Percentiles rank a stretch among this genome's conserved stretches.
These are phyloP conservation scores for Mycena maculata DNA, from an alignment of 768 basidiomycete genomes.

Conservation along the genomic window DNA sequence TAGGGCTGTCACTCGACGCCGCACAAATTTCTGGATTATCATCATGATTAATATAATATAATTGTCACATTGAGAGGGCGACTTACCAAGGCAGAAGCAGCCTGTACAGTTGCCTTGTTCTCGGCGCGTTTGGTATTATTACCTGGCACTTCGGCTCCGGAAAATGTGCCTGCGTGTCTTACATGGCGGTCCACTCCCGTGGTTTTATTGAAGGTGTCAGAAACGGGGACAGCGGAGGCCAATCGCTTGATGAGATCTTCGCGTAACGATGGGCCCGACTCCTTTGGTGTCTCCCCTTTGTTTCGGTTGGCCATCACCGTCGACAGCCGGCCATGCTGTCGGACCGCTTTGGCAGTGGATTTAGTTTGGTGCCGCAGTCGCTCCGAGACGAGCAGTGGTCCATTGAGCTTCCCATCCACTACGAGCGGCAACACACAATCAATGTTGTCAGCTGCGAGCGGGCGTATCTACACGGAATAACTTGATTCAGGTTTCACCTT, in stretches of 20 bases:
- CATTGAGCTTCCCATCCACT: not conserved
- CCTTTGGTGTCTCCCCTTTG: not conserved
- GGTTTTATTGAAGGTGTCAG: slow-evolving; percentile 6
- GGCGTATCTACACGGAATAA: too few species aligned
- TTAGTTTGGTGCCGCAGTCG: slow-evolving; percentile 25
- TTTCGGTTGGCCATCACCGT: not conserved
- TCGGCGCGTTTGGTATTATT: too few species aligned
- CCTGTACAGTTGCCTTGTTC: slow-evolving; percentile 25
- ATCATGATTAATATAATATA: too few species aligned
- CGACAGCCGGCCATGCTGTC: slow-evolving; percentile 21
- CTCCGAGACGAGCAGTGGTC: slow-evolving; percentile 10
- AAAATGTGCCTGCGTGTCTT: slow-evolving; percentile 12
- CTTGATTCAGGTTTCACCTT: too few species aligned
- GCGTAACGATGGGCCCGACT: slow-evolving; percentile 6
- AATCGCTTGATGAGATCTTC: slow-evolving; percentile 18
- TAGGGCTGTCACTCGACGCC: too few species aligned
- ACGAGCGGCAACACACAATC: not conserved
- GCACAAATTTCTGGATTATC: too few species aligned
- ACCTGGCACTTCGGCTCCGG: not conserved
- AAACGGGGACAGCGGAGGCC: slow-evolving; percentile 2
- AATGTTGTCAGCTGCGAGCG: too few species aligned
- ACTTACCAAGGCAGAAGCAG: slow-evolving; percentile 17
- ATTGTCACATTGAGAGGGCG: too few species aligned
- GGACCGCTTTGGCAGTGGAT: slow-evolving; percentile 28
- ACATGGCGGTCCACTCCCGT: slow-evolving; percentile 10